Base-by-base conservation (phyloP, 306 rosid genomes). In the Dryas alaskensis region DNA sequence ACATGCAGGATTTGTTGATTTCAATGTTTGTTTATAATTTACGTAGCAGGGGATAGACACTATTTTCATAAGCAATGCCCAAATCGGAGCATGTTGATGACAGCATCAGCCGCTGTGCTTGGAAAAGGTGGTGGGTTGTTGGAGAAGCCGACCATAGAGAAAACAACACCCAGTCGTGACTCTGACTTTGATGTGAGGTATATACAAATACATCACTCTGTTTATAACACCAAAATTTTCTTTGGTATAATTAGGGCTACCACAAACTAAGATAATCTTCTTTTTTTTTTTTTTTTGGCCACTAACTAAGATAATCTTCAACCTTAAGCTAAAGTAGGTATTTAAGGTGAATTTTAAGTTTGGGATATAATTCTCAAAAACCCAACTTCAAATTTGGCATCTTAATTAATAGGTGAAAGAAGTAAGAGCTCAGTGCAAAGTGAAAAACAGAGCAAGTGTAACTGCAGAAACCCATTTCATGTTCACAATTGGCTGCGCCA, bases 141-240 rank as follows among this genome's bases (percentile, higher is more conserved):
- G 90, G 98, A 93, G 65, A 90, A 76, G 81, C 98, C 97, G 66
- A 82, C 92, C 67, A 87, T 78, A 74, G 97, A 93, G 88, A 90
- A 58, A 83, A 87, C 98, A 45, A 69, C 86, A 17, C 97, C 97
- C 48, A 86, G 93, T 16, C 90, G 96, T 8, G 92, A 93, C 78
- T 90, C 97, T 45, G 93, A 93, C 76, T 93, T 89, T 78, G 89
- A 93, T 42, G 61, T 82, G 40, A 86, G 92, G 98, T 83, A 76
- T 12, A 46, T 5, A 67, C 60, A 10, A 45, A 25, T 25, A 59
- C 40, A 64, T 37, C 17, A 44, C 16, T 4, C 52, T 65, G 70
- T 45, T 17, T 19, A 22, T 43, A 8, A 22, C 22, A 22, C 22
- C 22, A 22, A 22, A 16, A 1, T 42, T 43, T 37, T 64, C 13